Evolutionary conservation across 306 rosid genomes (phyloP).

Genomic region (Dalbergia cochinchinensis): DNA sequence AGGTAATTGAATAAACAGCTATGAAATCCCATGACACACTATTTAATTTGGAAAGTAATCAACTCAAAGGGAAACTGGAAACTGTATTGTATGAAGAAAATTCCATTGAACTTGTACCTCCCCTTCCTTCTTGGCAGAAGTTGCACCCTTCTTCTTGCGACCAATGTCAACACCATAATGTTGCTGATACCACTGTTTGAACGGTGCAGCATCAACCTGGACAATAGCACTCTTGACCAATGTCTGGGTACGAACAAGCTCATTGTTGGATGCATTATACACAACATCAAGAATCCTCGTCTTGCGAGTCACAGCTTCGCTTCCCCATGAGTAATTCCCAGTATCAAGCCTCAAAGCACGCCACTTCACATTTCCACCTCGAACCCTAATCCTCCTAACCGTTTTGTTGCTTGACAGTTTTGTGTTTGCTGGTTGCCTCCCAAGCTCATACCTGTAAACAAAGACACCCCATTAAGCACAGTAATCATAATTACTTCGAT

Average conservation of each 20-base stretch:
- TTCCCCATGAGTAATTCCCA: slow-evolving; percentile 75
- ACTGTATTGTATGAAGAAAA: background rate
- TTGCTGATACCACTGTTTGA: slow-evolving; percentile 74
- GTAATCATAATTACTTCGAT: background rate
- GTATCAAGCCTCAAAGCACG: slow-evolving; percentile 78
- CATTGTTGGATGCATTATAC: slow-evolving; percentile 75
- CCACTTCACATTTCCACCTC: slow-evolving; percentile 78
- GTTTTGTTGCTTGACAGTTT: slow-evolving; percentile 74
- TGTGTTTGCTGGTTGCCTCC: slow-evolving; percentile 74
- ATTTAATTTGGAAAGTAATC: background rate
- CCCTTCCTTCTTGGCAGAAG: slow-evolving; percentile 66
- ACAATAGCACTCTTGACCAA: slow-evolving; percentile 73
- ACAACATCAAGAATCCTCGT: slow-evolving; percentile 74
- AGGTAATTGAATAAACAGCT: background rate
- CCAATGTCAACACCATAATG: slow-evolving; percentile 74
- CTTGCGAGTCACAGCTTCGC: slow-evolving; percentile 68
- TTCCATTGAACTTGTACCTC: slow-evolving; percentile 50
- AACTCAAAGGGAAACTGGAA: background rate
- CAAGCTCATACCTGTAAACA: slow-evolving; percentile 66
- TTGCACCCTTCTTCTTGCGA: slow-evolving; percentile 63
- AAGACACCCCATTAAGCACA: slow-evolving; percentile 10
- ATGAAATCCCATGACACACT: background rate
- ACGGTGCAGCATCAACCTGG: slow-evolving; percentile 78
- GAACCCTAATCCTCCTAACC: slow-evolving; percentile 64
- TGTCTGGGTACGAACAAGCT: slow-evolving; percentile 73